Evolutionary conservation across 2,329 filamentous ascomycete species (phyloP).

Genomic region (Alternaria conjuncta): DNA sequence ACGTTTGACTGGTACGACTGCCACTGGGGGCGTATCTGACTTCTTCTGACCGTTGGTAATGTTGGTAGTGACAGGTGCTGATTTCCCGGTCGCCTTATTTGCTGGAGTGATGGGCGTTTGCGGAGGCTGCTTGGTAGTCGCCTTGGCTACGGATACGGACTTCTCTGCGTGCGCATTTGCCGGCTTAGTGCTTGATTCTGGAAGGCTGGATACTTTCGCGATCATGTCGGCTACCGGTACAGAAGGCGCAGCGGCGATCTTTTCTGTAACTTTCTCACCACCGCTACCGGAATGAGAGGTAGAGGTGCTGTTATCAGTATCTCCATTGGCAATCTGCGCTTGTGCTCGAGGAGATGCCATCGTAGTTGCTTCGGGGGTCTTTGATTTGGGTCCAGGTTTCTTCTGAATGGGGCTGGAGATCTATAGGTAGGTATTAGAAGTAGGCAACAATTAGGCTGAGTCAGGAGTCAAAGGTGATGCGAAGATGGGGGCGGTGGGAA

Average conservation of each 20-base stretch:
- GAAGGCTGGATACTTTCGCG: neutral
- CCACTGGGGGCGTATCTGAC: neutral
- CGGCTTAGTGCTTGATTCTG: neutral
- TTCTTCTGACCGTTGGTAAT: neutral
- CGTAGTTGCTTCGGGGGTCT: neutral
- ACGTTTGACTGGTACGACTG: constrained; percentile 12
- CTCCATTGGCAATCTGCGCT: neutral
- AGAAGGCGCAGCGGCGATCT: neutral
- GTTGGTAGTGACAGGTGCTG: neutral
- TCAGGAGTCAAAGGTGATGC: neutral
- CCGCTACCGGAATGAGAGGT: neutral
- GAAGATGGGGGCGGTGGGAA: too few relatives aligned
- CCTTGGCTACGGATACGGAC: neutral
- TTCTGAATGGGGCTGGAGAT: neutral
- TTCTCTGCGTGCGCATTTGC: neutral
- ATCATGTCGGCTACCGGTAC: neutral
- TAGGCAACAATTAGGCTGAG: neutral
- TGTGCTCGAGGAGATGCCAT: neutral
- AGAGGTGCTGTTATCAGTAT: neutral
- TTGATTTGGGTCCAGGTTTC: neutral
- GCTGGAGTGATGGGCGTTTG: neutral
- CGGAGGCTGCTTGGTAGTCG: neutral
- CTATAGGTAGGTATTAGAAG: neutral
- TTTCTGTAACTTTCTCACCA: neutral
- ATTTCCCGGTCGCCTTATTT: neutral